Evolutionary conservation across 148 eudicot species (phyloP).

Genomic region (Dianthus caryophyllus): DNA sequence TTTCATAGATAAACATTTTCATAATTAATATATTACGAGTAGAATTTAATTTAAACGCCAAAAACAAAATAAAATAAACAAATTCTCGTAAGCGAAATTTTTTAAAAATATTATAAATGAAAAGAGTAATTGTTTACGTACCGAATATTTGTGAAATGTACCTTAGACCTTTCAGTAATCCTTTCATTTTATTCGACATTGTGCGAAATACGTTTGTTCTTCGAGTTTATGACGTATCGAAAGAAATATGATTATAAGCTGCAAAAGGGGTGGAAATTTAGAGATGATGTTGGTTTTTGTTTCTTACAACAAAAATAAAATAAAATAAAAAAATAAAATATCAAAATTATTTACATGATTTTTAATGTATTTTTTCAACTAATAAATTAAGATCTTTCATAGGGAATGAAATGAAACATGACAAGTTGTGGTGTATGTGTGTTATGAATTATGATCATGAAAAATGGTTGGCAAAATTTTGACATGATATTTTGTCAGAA

Average conservation of each 20-base stretch:
- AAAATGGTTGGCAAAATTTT: slow-evolving; percentile 15
- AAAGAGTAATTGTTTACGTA: not conserved
- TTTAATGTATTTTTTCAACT: slow-evolving; percentile 1
- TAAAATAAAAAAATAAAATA: not conserved
- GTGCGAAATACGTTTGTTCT: not conserved
- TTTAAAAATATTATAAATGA: not conserved
- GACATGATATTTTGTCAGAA: slow-evolving; percentile 10
- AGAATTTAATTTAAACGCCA: no score
- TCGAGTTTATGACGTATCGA: slow-evolving; percentile 3
- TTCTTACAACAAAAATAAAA: not conserved
- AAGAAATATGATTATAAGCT: slow-evolving; percentile 10
- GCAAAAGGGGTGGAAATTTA: slow-evolving; percentile 5
- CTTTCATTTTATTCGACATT: slow-evolving; percentile 23
- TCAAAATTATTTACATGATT: no score
- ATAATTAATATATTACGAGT: no score
- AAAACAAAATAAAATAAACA: not conserved
- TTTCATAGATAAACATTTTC: not conserved
- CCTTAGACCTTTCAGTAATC: slow-evolving; percentile 25
- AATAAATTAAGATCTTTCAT: slow-evolving; percentile 15
- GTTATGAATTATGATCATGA: not conserved
- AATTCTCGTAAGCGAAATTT: no score
- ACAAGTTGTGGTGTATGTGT: not conserved
- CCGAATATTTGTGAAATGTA: slow-evolving; percentile 27
- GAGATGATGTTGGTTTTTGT: slow-evolving; percentile 9
- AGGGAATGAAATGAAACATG: slow-evolving; percentile 10